A percentile compares a stretch with the other conserved stretches of the same genome.
phyloP scores from a whole-genome alignment of 2,329 filamentous ascomycete genomes.

The Fusarium tuaranense region DNA sequence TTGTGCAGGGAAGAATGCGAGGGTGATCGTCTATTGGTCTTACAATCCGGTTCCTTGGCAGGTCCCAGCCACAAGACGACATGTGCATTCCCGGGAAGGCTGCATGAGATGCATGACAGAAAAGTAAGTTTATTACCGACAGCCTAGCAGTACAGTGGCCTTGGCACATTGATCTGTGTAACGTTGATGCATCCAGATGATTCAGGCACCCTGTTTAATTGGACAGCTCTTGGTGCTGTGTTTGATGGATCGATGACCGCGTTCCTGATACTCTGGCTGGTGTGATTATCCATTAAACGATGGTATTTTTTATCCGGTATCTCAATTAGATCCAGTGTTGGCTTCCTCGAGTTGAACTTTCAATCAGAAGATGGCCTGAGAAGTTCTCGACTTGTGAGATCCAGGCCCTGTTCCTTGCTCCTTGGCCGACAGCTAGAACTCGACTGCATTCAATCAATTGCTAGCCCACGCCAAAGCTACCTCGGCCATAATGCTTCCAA shows the following conservation, averaged over 20 bases:
- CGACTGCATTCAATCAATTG: not conserved
- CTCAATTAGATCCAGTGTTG: no score
- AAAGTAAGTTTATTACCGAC: not conserved
- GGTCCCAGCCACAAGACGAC: not conserved
- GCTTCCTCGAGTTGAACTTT: no score
- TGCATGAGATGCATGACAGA: not conserved
- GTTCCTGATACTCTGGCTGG: not conserved
- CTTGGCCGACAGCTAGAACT: no score
- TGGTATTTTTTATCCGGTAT: no score
- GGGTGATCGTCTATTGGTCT: not conserved
- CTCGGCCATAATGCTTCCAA: rapidly evolving
- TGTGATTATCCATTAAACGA: not conserved
- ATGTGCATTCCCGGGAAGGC: not conserved
- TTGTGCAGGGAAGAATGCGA: not conserved
- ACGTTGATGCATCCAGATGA: not conserved
- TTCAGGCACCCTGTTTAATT: not conserved
- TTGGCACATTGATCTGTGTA: not conserved
- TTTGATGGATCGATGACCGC: not conserved
- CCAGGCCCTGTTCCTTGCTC: no score
- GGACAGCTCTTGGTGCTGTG: not conserved
- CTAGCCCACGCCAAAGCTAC: not conserved
- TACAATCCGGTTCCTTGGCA: not conserved
- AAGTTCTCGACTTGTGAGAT: no score
- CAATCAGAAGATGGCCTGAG: no score
- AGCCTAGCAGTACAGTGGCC: not conserved